Percentiles rank a stretch among this genome's conserved stretches.
These are phyloP conservation scores for Rhizopogon salebrosus DNA, from an alignment of 768 basidiomycete species.

Conservation along the genomic window DNA sequence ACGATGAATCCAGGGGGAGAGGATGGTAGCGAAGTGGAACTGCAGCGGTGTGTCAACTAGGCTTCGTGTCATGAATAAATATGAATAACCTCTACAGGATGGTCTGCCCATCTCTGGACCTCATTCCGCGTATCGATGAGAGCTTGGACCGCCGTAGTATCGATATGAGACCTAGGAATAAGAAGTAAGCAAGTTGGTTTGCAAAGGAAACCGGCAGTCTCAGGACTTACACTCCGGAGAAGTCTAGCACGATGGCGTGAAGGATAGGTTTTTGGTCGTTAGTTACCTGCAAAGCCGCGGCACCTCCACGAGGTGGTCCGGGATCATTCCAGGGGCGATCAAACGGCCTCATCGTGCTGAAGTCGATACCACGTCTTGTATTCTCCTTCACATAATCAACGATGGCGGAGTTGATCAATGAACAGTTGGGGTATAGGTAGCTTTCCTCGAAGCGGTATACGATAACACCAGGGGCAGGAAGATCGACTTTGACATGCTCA, in stretches of 20 bases:
- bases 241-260: conserved; percentile 88
- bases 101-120: conserved; percentile 84
- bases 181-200: neutral
- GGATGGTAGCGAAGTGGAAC: conserved; percentile 92
- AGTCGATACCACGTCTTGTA: conserved; percentile 73
- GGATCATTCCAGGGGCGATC: conserved; percentile 96
- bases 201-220: neutral
- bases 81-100: conserved; percentile 57
- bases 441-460: conserved; percentile 92
- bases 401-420: conserved; percentile 60
- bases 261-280: conserved; percentile 61
- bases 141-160: conserved; percentile 88
- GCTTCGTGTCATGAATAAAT: neutral
- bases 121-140: conserved; percentile 84
- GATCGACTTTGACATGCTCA: conserved; percentile 61
- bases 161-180: conserved; percentile 66
- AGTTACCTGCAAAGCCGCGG: conserved; percentile 40
- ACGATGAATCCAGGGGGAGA: conserved; percentile 92
- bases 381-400: conserved; percentile 78
- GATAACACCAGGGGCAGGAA: conserved; percentile 82
- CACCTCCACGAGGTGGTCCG: conserved; percentile 52
- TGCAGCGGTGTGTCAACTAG: conserved; percentile 24
- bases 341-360: conserved; percentile 51
- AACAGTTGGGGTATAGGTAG: conserved; percentile 79
- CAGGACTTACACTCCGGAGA: conserved; percentile 65